Percentiles rank a stretch among this genome's conserved stretches.
These are phyloP conservation scores for Xanthoconium separans DNA, from an alignment of 1,284 basidiomycete genomes.

Conservation along the genomic window DNA sequence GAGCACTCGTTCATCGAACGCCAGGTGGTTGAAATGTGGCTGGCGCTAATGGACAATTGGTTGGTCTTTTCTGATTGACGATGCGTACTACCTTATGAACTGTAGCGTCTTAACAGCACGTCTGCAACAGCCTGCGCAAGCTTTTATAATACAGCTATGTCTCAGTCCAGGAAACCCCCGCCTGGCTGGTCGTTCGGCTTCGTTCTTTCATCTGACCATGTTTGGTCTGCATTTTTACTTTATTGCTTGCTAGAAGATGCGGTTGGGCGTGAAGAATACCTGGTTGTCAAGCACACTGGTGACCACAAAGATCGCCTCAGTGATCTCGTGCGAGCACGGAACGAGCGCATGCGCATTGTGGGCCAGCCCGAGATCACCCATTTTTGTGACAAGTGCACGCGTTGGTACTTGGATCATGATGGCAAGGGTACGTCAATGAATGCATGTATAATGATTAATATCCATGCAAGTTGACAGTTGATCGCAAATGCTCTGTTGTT, in stretches of 20 bases:
- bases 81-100: no score
- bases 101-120: not conserved
- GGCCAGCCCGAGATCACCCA: conserved; percentile 24
- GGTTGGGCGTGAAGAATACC: not conserved
- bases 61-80: no score
- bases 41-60: conserved; percentile 8
- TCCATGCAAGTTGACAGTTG: no score
- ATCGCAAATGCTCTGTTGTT: conserved; percentile 14
- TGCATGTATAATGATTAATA: no score
- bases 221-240: conserved; percentile 5
- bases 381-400: conserved; percentile 24
- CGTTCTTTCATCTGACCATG: not conserved
- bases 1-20: not conserved
- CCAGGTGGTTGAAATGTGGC: not conserved
- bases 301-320: conserved; percentile 11
- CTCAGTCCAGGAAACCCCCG: not conserved
- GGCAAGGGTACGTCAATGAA: no score
- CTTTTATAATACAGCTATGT: not conserved
- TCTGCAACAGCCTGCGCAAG: not conserved
- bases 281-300: not conserved
- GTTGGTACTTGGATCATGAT: no score
- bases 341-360: conserved; percentile 14
- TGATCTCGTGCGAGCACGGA: conserved; percentile 13
- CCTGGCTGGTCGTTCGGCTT: not conserved
- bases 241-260: conserved; percentile 6